Percentiles rank a stretch among this genome's conserved stretches.
These are phyloP conservation scores for Akanthomyces muscarius DNA, from an alignment of 2,329 filamentous ascomycete species.

Conservation along the genomic window DNA sequence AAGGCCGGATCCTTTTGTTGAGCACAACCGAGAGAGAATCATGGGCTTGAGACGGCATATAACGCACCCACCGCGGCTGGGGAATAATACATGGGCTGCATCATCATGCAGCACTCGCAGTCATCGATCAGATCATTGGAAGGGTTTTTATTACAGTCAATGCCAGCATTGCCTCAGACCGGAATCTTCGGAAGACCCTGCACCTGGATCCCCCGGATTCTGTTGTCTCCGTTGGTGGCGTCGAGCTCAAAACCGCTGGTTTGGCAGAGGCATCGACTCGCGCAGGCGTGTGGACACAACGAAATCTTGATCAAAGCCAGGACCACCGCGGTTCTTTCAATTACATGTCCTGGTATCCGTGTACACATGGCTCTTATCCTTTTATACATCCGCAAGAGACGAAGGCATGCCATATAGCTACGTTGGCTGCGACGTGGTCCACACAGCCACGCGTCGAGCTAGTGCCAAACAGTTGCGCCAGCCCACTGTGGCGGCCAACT, in stretches of 20 bases:
- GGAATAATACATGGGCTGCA: not conserved
- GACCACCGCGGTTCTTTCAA: too few species aligned
- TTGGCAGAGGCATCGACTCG: not conserved
- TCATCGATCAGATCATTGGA: not conserved
- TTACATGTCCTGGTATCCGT: too few species aligned
- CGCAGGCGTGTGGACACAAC: not conserved
- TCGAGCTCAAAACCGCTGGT: not conserved
- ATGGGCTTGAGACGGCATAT: not conserved
- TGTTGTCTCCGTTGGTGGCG: not conserved
- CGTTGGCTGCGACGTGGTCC: not conserved
- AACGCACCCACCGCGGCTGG: not conserved
- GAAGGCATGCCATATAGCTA: not conserved
- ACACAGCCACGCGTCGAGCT: not conserved
- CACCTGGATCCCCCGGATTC: not conserved
- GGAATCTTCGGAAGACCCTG: not conserved
- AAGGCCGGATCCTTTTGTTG: not conserved
- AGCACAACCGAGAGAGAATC: not conserved
- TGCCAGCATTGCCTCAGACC: not conserved
- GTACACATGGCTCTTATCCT: not conserved
- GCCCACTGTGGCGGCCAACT: conserved; percentile 3
- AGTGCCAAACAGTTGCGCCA: not conserved
- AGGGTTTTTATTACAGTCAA: not conserved
- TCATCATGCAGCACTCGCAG: not conserved
- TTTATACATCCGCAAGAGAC: not conserved
- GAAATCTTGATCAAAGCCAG: too few species aligned